Evolutionary conservation across 306 rosid genomes (phyloP), one percentile per base, ranked within the genome.

Genomic region (Cyclanthera cordifolia): DNA sequence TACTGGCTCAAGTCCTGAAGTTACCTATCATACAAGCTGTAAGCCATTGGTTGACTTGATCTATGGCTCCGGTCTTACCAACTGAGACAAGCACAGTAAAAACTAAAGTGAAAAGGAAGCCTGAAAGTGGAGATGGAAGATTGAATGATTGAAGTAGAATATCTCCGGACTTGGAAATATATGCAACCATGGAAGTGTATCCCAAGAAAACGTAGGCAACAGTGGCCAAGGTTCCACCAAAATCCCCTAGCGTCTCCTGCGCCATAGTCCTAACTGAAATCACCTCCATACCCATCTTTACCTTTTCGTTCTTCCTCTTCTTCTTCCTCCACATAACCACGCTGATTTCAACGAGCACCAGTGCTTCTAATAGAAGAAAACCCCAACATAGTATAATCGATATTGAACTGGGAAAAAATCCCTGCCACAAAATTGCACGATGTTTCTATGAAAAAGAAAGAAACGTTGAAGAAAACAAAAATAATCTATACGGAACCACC

Each of bases 241-340:
- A 82, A 13, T 82, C 81, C 21, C 96, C 96, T 46, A 86, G 79
- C 49, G 86, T 84, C 77, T 84, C 96, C 76, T 86, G 88, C 34
- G 90, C 93, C 96, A 89, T 89, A 23, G 88, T 89, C 61, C 84
- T 84, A 8, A 86, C 70, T 14, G 92, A 89, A 79, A 89, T 78
- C 17, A 83, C 80, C 8, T 34, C 41, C 41, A 27, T 27, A 3
- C 30, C 30, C 30, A 34, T 77, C 32, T 51, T 76, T 52, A 50
- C 73, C 67, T 68, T 77, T 65, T 64, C 67, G 63, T 5, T 34
- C 9, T 63, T 82, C 41, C 7, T 34, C 41, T 34, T 34, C 8
- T 34, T 34, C 79, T 71, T 77, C 61, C 79, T 81, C 84, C 85
- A 48, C 67, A 89, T 45, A 66, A 73, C 79, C 66, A 89, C 92